These are phyloP conservation scores for Fusarium neocosmosporiellum DNA, from an alignment of 2,329 filamentous ascomycete genomes.

Conservation along the genomic window DNA sequence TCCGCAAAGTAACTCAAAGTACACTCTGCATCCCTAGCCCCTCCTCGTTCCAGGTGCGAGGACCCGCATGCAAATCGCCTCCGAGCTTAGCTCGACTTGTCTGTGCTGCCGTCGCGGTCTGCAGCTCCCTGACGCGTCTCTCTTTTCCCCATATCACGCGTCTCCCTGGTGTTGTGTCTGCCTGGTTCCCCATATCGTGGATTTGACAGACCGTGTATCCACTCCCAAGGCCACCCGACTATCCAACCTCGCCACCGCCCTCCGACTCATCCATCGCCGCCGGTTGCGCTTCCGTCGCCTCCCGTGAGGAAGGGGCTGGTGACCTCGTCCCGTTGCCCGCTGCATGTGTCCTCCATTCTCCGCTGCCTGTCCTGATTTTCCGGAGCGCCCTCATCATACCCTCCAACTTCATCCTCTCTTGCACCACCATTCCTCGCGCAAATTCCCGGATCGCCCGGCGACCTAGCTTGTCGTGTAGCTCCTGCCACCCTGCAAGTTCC, in stretches of 20 bases:
- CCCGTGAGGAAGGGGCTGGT: constrained; percentile 16
- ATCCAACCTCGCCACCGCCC: constrained; percentile 30
- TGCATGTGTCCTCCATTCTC: constrained; percentile 12
- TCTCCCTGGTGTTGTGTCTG: constrained; percentile 37
- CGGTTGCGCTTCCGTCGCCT: constrained; percentile 33
- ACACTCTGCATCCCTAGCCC: constrained; percentile 4
- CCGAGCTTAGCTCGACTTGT: neutral
- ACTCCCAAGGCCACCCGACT: constrained; percentile 19
- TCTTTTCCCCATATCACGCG: constrained; percentile 37
- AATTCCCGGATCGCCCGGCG: constrained; percentile 79
- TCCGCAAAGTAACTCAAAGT: constrained; percentile 1
- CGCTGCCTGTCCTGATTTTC: constrained; percentile 56
- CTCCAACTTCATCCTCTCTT: constrained; percentile 82
- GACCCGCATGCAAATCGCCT: constrained; percentile 33
- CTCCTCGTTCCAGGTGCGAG: constrained; percentile 20
- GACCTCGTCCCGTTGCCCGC: constrained; percentile 30
- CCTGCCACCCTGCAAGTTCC: constrained; percentile 94
- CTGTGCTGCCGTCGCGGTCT: constrained; percentile 15
- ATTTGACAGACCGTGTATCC: constrained; percentile 24
- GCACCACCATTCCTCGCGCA: constrained; percentile 81
- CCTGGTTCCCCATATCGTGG: constrained; percentile 14
- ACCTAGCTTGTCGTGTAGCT: constrained; percentile 83
- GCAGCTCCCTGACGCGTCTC: constrained; percentile 37
- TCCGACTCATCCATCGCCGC: constrained; percentile 23
- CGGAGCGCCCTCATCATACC: constrained; percentile 84